These are phyloP conservation scores for Syzygium malaccense DNA, from an alignment of 441 rosid genomes.

Conservation along the genomic window DNA sequence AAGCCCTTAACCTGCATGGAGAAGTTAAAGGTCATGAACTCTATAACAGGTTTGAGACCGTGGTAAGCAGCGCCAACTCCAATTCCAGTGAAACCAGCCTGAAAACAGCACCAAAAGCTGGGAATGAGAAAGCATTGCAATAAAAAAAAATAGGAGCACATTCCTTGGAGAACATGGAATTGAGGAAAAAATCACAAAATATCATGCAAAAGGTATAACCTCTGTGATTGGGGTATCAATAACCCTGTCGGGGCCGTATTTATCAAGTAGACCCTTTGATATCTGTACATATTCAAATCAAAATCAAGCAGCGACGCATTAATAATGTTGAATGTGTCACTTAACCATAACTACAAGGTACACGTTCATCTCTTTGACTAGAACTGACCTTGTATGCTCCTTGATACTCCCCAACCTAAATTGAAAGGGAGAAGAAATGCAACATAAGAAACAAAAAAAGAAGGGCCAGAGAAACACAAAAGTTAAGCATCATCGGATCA, in stretches of 20 bases:
- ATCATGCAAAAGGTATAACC: slow-evolving; percentile 25
- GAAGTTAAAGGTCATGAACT: slow-evolving; percentile 97
- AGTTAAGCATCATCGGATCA: neutral
- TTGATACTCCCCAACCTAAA: slow-evolving; percentile 96
- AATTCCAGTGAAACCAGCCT: slow-evolving; percentile 99
- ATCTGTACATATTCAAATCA: slow-evolving; percentile 30
- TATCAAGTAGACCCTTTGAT: slow-evolving; percentile 86
- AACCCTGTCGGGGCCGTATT: slow-evolving; percentile 96
- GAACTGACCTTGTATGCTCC: slow-evolving; percentile 93
- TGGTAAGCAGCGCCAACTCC: slow-evolving; percentile 98
- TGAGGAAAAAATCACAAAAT: neutral
- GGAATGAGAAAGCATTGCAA: neutral
- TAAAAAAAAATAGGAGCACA: neutral
- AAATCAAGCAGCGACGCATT: neutral
- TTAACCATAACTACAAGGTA: neutral
- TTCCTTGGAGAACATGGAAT: neutral
- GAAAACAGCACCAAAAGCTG: slow-evolving; percentile 7
- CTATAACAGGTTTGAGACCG: slow-evolving; percentile 85
- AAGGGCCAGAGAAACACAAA: neutral
- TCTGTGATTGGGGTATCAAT: slow-evolving; percentile 95
- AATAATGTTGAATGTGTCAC: neutral
- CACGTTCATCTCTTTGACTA: neutral
- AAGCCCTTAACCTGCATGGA: slow-evolving; percentile 70
- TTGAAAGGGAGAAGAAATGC: neutral
- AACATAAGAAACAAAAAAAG: neutral